These are phyloP conservation scores for Macrophomina pseudophaseolina DNA, from an alignment of 2,329 filamentous ascomycete genomes.

Conservation along the genomic window DNA sequence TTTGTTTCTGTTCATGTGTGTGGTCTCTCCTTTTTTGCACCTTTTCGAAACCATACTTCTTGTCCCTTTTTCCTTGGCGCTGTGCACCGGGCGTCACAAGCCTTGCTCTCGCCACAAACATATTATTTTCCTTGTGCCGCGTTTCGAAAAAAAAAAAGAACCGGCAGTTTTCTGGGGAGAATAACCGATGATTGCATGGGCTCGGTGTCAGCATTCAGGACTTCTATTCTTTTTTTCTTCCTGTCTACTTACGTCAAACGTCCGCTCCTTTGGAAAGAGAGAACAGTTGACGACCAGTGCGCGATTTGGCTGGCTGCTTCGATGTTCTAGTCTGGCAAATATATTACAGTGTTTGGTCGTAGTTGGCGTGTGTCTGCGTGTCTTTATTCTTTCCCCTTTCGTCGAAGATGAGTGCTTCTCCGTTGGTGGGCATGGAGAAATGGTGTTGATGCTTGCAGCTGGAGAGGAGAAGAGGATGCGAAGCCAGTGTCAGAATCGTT, in stretches of 20 bases:
- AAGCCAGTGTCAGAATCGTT: too few relatives aligned
- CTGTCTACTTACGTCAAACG: background rate
- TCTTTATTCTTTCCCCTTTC: background rate
- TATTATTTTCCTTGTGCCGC: background rate
- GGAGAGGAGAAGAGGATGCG: too few relatives aligned
- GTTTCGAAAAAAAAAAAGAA: background rate
- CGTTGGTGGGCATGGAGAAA: background rate
- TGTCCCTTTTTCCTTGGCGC: background rate
- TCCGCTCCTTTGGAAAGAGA: background rate
- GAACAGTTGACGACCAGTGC: background rate
- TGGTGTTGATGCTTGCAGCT: background rate
- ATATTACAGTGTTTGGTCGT: background rate
- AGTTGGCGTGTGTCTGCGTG: background rate
- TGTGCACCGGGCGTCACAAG: slow-evolving; percentile 4
- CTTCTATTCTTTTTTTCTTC: background rate
- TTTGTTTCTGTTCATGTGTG: background rate
- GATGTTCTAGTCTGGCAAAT: background rate
- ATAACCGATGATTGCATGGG: slow-evolving; percentile 18
- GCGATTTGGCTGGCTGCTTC: too few relatives aligned
- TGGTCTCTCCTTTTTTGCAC: too few relatives aligned
- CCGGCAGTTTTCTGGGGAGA: background rate
- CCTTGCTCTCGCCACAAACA: slow-evolving; percentile 4
- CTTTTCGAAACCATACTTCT: too few relatives aligned
- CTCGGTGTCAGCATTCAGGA: slow-evolving; percentile 21
- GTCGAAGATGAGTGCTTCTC: background rate